A percentile compares a stretch with the other conserved stretches of the same genome.
Evolutionary conservation across 176 grass and related monocot genomes (phyloP).

Genomic region (Microstegium vimineum): DNA sequence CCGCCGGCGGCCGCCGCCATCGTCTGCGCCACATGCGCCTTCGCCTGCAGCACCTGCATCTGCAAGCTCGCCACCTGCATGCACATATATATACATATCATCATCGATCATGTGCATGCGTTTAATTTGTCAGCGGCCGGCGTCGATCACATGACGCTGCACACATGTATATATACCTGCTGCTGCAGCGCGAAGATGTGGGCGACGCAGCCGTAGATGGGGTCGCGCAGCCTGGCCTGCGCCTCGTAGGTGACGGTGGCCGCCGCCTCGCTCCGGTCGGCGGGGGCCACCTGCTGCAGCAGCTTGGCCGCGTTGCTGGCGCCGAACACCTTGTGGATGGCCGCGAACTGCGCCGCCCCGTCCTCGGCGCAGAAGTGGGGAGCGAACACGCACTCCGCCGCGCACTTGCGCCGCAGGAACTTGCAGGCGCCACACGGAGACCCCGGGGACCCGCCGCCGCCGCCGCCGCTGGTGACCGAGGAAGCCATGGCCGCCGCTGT

Average conservation of each 20-base stretch:
- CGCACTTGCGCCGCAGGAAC: slow-evolving; percentile 84
- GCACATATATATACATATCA: not conserved
- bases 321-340: slow-evolving; percentile 95
- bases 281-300: slow-evolving; percentile 60
- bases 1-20: slow-evolving; percentile 12
- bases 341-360: slow-evolving; percentile 78
- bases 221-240: slow-evolving; percentile 80
- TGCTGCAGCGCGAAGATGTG: slow-evolving; percentile 95
- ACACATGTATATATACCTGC: too few relatives aligned
- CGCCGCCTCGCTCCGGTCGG: slow-evolving; percentile 77
- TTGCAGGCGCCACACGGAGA: slow-evolving; percentile 97
- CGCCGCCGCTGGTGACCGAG: not conserved
- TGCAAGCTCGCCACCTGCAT: slow-evolving; percentile 39
- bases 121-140: too few relatives aligned
- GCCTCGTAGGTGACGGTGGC: slow-evolving; percentile 87
- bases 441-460: slow-evolving; percentile 40
- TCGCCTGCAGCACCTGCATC: slow-evolving; percentile 43
- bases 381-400: slow-evolving; percentile 84
- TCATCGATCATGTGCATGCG: not conserved
- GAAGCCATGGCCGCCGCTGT: slow-evolving; percentile 10
- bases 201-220: slow-evolving; percentile 87
- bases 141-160: too few relatives aligned
- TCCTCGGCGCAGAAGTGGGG: slow-evolving; percentile 93
- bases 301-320: slow-evolving; percentile 98
- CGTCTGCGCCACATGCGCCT: slow-evolving; percentile 36